A percentile compares a stretch with the other conserved stretches of the same genome.
These are phyloP conservation scores for Yamadazyma atlantica DNA, from an alignment of 1,139 yeast species.

Conservation along the genomic window DNA sequence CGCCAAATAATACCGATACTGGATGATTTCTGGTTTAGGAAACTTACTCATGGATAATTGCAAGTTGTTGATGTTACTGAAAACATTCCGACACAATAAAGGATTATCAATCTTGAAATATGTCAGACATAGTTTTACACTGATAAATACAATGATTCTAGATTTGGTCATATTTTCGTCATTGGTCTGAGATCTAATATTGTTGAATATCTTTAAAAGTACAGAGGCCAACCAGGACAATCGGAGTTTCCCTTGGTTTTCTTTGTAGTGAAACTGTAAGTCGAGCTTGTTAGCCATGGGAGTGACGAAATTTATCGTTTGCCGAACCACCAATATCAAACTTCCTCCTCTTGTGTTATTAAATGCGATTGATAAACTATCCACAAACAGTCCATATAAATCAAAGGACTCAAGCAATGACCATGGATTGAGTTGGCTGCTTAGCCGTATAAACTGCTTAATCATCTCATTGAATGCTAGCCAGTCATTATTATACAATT, in stretches of 20 bases:
- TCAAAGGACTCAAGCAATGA: slow-evolving; percentile 60
- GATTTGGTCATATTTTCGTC: slow-evolving; percentile 49
- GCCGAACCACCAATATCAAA: slow-evolving; percentile 44
- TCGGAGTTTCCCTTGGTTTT: slow-evolving; percentile 44
- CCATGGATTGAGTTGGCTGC: slow-evolving; percentile 60
- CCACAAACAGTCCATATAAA: slow-evolving; percentile 49
- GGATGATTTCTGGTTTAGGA: slow-evolving; percentile 44
- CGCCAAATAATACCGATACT: slow-evolving; percentile 68
- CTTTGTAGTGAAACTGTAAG: slow-evolving; percentile 40
- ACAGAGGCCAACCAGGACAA: slow-evolving; percentile 56
- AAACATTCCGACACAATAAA: slow-evolving; percentile 69
- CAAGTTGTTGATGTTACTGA: slow-evolving; percentile 69
- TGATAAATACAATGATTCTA: slow-evolving; percentile 53
- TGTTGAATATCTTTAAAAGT: slow-evolving; percentile 60
- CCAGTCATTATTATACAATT: slow-evolving; percentile 33
- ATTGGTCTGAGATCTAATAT: slow-evolving; percentile 52
- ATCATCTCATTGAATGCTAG: slow-evolving; percentile 53
- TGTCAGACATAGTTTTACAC: slow-evolving; percentile 57
- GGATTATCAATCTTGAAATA: slow-evolving; percentile 67
- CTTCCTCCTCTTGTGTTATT: slow-evolving; percentile 52
- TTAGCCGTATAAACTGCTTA: slow-evolving; percentile 48
- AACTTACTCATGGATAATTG: slow-evolving; percentile 34
- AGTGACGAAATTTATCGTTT: slow-evolving; percentile 40
- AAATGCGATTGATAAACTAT: slow-evolving; percentile 59
- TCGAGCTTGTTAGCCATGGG: slow-evolving; percentile 56